Evolutionary conservation across 2,329 filamentous ascomycete genomes (phyloP), one percentile per base, ranked within the genome.

Genomic region (Stylonectria norvegica): DNA sequence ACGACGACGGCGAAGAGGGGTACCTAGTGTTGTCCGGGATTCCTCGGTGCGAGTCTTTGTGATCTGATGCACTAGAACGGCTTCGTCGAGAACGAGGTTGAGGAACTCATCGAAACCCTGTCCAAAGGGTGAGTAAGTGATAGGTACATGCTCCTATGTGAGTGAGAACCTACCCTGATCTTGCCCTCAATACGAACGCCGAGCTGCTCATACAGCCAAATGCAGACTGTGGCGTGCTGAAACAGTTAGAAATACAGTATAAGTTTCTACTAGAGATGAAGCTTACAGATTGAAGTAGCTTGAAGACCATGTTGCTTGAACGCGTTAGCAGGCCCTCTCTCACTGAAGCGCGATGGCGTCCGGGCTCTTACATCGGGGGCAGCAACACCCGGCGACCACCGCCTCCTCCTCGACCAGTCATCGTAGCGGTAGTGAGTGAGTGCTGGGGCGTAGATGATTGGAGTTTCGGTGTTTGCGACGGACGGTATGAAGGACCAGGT

Each of bases 91-190:
- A 27, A 97, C 93, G 35, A 98, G 75, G 71, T 98, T 98, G 90
- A 98, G 96, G 71, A 97, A 98, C 68, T 98, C 93, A 64, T 98
- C 93, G 55, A 98, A 98, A 11, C 93, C 90, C 89, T 95, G 6
- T 4, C n/a, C n/a, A n/a, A 2, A 23, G 3, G 16, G 30, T 42
- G 29, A 55, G 43, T 14, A 27, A 20, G 17, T 4, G 8, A 5
- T 11, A 31, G 16, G 17, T n/a, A 27, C 15, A 5, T 16, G 12
- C 16, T 28, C n/a, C n/a, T n/a, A n/a, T n/a, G 14, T 18, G 20
- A 11, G 4, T 4, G 19, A n/a, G 3, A 29, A 67, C 83, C 49
- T 66, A 95, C 91, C 60, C 93, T 81, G 53, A 98, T 95, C 71
- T 91, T 95, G 48, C 93, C 93, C 70, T 97, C 90, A 60, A 98